Evolutionary conservation across 208 protist species (phyloP), one percentile per base, ranked within the genome.

Genomic region (Tritrichomonas foetus): DNA sequence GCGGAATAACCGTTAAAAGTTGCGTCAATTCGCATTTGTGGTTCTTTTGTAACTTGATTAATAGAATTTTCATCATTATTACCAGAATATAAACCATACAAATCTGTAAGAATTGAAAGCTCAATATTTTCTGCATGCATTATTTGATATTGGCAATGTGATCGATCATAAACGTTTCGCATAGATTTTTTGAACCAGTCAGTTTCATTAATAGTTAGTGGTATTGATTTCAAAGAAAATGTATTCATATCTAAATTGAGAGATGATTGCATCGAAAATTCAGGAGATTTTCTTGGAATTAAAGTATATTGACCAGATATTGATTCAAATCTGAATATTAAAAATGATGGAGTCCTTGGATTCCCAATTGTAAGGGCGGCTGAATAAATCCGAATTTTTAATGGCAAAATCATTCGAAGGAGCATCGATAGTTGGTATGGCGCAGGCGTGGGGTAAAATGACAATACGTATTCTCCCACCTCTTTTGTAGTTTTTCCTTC

Each of bases 371-470:
- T 57, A 39, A 89, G 2, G 30, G 41, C n/a, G 5, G n/a, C 2
- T 89, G 78, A 41, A n/a, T 89, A 53, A 57, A 89, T 57, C 33
- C 41, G 14, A 36, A 89, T 47, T 11, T 44, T 53, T 53, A 89
- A 89, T 89, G 78, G 78, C 57, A 89, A 57, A 89, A 89, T 89
- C 8, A 49, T 47, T 53, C 78, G 5, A 22, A 53, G 57, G 39
- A 89, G 33, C 30, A 89, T 20, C 20, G 78, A 53, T 57, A 89
- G 44, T 39, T 44, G 47, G 39, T 55, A 57, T 55, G 78, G 41
- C 0, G 9, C 44, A 36, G 78, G 47, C 33, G 9, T 22, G 13
- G 39, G 41, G n/a, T 55, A 36, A 39, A 41, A 5, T 39, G 41
- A 53, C 13, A 20, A 27, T 39, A 89, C 25, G 14, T 39, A 89